Conservation (phyloP, 331 rosid genomes). For the Prunus yedoensis region DNA sequence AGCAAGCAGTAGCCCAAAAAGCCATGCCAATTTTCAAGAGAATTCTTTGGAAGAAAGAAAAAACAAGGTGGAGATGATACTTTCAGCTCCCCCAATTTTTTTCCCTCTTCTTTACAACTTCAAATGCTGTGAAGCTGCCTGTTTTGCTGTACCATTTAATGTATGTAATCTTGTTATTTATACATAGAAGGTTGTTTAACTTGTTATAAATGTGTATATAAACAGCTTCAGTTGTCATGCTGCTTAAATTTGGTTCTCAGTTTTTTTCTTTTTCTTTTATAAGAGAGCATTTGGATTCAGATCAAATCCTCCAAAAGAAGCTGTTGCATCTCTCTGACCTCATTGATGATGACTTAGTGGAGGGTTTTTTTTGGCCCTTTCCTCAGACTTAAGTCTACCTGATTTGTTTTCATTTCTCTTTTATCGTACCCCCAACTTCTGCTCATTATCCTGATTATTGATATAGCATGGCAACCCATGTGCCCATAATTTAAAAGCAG, state of each 20-base stretch:
- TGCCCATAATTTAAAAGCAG: no score
- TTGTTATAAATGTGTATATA: slow-evolving; percentile 73
- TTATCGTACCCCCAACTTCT: background rate
- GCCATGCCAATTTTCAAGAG: slow-evolving; percentile 22
- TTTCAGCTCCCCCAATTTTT: slow-evolving; percentile 42
- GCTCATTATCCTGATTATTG: no score
- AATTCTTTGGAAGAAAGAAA: slow-evolving; percentile 30
- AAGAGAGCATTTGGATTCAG: no score
- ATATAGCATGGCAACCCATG: no score
- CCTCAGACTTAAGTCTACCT: background rate
- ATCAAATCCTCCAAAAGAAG: slow-evolving; percentile 20
- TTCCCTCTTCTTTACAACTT: slow-evolving; percentile 45
- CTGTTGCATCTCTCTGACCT: slow-evolving; percentile 33
- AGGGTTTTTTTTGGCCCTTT: slow-evolving; percentile 42
- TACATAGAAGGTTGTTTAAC: slow-evolving; percentile 59
- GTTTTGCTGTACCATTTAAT: slow-evolving; percentile 56
- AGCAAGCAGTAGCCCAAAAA: slow-evolving; percentile 46
- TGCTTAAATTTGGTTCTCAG: slow-evolving; percentile 32
- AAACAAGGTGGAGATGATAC: slow-evolving; percentile 43
- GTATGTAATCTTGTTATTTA: slow-evolving; percentile 81
- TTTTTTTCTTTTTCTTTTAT: background rate
- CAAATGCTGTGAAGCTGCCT: slow-evolving; percentile 33
- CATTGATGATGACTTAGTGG: slow-evolving; percentile 49
- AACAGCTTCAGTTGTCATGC: slow-evolving; percentile 53
- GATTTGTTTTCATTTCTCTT: slow-evolving; percentile 28